A percentile compares a stretch with the other conserved stretches of the same genome.
phyloP scores from a whole-genome alignment of 169 alveolate genomes.

The Plasmodium coatneyi region DNA sequence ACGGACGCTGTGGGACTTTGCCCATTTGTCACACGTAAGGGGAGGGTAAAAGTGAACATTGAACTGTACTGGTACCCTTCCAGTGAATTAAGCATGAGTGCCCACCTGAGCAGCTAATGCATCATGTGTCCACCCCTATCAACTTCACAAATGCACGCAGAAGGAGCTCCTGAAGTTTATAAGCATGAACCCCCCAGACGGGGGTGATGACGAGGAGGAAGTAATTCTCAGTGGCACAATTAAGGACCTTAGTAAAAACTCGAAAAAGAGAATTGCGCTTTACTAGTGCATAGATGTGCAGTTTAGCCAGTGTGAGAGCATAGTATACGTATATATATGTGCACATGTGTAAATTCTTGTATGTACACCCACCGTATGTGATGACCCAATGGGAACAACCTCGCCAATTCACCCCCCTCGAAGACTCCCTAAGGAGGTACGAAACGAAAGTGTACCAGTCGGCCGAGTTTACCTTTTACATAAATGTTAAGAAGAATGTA shows the following conservation, averaged over 20 bases:
- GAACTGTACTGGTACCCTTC: background rate
- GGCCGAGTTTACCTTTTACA: constrained; percentile 35
- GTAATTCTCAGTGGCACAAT: constrained; percentile 25
- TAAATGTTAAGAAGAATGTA: constrained; percentile 35
- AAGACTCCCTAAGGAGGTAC: constrained; percentile 40
- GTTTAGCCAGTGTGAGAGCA: background rate
- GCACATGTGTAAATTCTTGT: background rate
- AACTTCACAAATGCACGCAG: background rate
- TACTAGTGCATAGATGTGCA: background rate
- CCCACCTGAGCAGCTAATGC: background rate
- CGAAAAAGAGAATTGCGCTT: background rate
- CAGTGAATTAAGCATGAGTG: background rate
- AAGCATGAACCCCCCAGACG: constrained; percentile 9
- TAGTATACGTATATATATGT: background rate
- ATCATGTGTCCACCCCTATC: background rate
- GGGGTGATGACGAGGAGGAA: constrained; percentile 16
- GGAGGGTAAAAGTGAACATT: background rate
- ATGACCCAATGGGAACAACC: background rate
- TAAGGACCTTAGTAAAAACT: constrained; percentile 9
- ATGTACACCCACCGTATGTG: background rate
- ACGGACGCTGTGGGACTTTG: constrained; percentile 23
- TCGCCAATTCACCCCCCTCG: background rate
- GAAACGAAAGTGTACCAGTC: constrained; percentile 37
- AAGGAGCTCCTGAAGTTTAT: constrained; percentile 28
- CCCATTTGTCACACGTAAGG: constrained; percentile 38